Evolutionary conservation across 2,329 filamentous ascomycete genomes (phyloP).

Genomic region (Didymella pinodella): DNA sequence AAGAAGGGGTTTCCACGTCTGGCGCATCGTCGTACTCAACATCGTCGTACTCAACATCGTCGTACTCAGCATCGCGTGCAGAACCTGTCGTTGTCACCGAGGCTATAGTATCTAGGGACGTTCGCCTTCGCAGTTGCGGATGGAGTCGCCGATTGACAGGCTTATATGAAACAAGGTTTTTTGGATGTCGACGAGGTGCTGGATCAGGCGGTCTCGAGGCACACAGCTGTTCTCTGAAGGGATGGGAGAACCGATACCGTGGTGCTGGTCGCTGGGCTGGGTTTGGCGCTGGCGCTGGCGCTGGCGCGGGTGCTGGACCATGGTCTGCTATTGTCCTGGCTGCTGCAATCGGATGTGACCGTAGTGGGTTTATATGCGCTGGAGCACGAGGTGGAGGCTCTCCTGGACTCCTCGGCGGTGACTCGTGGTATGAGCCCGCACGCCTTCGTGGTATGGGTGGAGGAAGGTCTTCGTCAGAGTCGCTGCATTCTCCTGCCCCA

Average conservation of each 20-base stretch:
- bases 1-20: constrained; percentile 24
- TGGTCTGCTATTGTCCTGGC: neutral
- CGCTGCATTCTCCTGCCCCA: constrained; percentile 11
- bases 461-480: constrained; percentile 25
- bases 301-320: constrained; percentile 13
- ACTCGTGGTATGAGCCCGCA: constrained; percentile 9
- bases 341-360: constrained; percentile 25
- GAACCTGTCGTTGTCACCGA: constrained; percentile 39
- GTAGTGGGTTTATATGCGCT: constrained; percentile 32
- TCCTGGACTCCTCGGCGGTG: constrained; percentile 4
- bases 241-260: constrained; percentile 15
- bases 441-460: constrained; percentile 29
- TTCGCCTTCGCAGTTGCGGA: constrained; percentile 33
- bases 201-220: constrained; percentile 16
- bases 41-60: constrained; percentile 7
- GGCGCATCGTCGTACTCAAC: constrained; percentile 6
- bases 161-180: constrained; percentile 32
- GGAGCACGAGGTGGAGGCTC: constrained; percentile 15
- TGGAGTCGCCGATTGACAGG: constrained; percentile 32
- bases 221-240: constrained; percentile 24
- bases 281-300: constrained; percentile 5
- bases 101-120: constrained; percentile 45
- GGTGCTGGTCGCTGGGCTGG: constrained; percentile 6
- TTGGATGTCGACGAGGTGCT: constrained; percentile 25
- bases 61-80: constrained; percentile 22